Conservation (phyloP, 306 rosid species). For the Pyrus betulifolia region DNA sequence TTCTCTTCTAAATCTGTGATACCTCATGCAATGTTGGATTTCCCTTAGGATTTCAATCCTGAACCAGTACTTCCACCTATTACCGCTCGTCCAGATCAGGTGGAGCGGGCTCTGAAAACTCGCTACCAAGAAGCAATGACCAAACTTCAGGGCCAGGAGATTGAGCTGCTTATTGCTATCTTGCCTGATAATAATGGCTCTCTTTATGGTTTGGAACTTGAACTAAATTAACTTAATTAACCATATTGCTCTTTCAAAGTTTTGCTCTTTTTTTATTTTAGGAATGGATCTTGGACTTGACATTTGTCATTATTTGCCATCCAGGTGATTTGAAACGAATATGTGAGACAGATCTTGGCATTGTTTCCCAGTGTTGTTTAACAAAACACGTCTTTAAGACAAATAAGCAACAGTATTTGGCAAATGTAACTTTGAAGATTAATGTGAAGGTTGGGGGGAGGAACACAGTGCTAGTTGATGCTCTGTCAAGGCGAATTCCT, state of each 20-base stretch:
- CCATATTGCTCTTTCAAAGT: not conserved
- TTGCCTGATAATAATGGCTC: slow-evolving; percentile 91
- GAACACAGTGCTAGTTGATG: slow-evolving; percentile 74
- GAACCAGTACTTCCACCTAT: slow-evolving; percentile 69
- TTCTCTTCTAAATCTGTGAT: not conserved
- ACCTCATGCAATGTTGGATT: too few species aligned
- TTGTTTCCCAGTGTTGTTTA: slow-evolving; percentile 67
- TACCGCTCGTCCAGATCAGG: slow-evolving; percentile 73
- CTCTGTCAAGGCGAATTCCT: slow-evolving; percentile 60
- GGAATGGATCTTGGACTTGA: not conserved
- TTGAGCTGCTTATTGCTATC: slow-evolving; percentile 83
- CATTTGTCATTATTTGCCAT: not conserved
- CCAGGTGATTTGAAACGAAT: slow-evolving; percentile 67
- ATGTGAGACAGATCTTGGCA: slow-evolving; percentile 60
- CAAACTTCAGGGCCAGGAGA: slow-evolving; percentile 54
- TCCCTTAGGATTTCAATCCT: slow-evolving; percentile 54
- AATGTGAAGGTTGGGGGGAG: slow-evolving; percentile 80
- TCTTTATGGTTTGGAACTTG: slow-evolving; percentile 59
- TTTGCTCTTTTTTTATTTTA: not conserved
- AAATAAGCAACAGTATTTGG: slow-evolving; percentile 58
- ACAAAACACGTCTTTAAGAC: slow-evolving; percentile 56
- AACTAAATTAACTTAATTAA: not conserved
- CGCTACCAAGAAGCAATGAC: slow-evolving; percentile 66
- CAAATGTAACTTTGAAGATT: slow-evolving; percentile 59
- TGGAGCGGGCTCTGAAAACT: slow-evolving; percentile 66